A percentile compares a stretch with the other conserved stretches of the same genome.
Conservation (phyloP, 2,329 filamentous ascomycete species). For the Drechmeria coniospora region DNA sequence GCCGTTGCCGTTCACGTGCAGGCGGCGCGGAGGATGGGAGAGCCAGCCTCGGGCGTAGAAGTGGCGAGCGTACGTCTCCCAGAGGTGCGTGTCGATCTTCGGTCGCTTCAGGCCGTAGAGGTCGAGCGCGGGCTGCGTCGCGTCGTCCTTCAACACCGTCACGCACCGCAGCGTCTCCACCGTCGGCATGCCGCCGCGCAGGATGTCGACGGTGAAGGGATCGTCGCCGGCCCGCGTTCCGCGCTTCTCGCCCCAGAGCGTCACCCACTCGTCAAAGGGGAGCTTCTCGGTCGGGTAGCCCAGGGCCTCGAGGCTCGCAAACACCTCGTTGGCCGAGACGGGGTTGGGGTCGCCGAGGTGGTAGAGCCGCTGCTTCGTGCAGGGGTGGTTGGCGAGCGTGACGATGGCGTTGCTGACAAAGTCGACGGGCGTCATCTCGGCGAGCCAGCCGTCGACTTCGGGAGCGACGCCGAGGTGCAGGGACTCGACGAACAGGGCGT, state of each 20-base stretch:
- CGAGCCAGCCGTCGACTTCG: conserved; percentile 57
- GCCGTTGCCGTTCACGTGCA: conserved; percentile 15
- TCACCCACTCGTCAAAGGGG: conserved; percentile 59
- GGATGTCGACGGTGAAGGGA: conserved; percentile 63
- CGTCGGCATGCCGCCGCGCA: conserved; percentile 66
- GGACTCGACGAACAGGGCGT: conserved; percentile 62
- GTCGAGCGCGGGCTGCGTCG: conserved; percentile 44
- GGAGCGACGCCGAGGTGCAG: conserved; percentile 56
- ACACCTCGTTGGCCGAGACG: conserved; percentile 49
- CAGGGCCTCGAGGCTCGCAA: conserved; percentile 46
- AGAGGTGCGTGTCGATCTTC: conserved; percentile 52
- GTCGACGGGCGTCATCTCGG: conserved; percentile 75
- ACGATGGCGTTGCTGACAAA: conserved; percentile 64
- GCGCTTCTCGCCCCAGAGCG: conserved; percentile 56
- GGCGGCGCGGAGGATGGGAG: conserved; percentile 40
- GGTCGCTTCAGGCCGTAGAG: conserved; percentile 42
- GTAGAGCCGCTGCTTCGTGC: conserved; percentile 49
- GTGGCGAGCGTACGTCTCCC: conserved; percentile 65
- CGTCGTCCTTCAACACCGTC: conserved; percentile 56
- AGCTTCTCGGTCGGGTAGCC: conserved; percentile 56
- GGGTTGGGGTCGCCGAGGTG: conserved; percentile 62
- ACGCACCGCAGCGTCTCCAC: conserved; percentile 56
- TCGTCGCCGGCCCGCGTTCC: conserved; percentile 52
- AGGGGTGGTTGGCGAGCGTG: conserved; percentile 48
- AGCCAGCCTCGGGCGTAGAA: conserved; percentile 73